Percentiles rank a stretch among this genome's conserved stretches.
Conservation (phyloP, 1,284 basidiomycete genomes). For the Moniliophthora roreri region DNA sequence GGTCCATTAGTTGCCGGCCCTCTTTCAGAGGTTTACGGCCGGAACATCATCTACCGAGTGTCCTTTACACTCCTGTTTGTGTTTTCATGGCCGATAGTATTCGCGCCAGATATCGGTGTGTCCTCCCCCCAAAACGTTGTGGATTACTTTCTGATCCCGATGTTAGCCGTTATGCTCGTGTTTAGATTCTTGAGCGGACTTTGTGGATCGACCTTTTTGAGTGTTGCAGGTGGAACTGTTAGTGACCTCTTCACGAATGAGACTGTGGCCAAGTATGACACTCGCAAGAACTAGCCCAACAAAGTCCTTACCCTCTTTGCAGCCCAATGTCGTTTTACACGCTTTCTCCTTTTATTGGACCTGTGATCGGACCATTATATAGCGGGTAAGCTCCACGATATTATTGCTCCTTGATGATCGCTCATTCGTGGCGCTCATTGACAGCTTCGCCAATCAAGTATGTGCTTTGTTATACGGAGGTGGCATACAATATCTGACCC, state of each 20-base stretch:
- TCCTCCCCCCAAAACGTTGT: not conserved
- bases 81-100: conserved; percentile 67
- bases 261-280: conserved; percentile 66
- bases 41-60: conserved; percentile 50
- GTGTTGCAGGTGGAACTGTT: conserved; percentile 79
- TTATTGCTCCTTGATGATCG: not conserved
- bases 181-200: conserved; percentile 76
- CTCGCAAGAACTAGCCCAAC: too few species aligned
- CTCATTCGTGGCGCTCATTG: not conserved
- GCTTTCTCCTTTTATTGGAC: conserved; percentile 71
- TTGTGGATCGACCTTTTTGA: conserved; percentile 73
- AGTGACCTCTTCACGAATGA: conserved; percentile 71
- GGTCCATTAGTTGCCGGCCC: conserved; percentile 60
- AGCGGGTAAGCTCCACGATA: conserved; percentile 58
- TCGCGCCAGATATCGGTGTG: conserved; percentile 57
- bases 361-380: conserved; percentile 65
- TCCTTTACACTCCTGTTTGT: conserved; percentile 52
- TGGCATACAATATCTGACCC: conserved; percentile 16
- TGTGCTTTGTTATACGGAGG: conserved; percentile 6
- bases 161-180: conserved; percentile 56
- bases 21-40: conserved; percentile 55
- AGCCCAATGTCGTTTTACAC: conserved; percentile 47
- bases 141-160: conserved; percentile 17
- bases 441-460: conserved; percentile 40
- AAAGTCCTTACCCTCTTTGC: too few species aligned